These are phyloP conservation scores for Misopates orontium DNA, from an alignment of 257 asterid genomes.

Conservation along the genomic window DNA sequence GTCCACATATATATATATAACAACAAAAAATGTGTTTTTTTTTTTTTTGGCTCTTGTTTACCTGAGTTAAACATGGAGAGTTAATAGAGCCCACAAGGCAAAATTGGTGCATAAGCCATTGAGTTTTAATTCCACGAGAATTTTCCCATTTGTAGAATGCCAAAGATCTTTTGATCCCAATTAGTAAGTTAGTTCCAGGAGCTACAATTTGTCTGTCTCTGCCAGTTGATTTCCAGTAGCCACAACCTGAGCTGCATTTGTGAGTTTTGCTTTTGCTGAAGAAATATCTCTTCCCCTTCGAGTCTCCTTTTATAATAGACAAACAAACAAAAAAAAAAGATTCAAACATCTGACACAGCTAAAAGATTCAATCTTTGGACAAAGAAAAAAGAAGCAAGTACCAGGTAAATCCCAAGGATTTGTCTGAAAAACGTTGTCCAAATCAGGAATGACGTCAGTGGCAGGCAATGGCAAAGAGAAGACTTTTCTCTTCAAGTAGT, in stretches of 20 bases:
- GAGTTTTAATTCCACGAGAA: slow-evolving; percentile 29
- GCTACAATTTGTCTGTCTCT: slow-evolving; percentile 36
- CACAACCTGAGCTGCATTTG: slow-evolving; percentile 34
- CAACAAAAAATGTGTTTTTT: background rate
- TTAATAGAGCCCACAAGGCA: slow-evolving; percentile 35
- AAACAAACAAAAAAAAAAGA: background rate
- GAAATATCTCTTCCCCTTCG: background rate
- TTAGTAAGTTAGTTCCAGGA: slow-evolving; percentile 19
- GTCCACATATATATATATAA: too few relatives aligned
- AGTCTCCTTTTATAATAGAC: background rate
- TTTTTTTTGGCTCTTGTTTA: too few relatives aligned
- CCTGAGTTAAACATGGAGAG: slow-evolving; percentile 35
- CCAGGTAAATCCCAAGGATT: slow-evolving; percentile 63
- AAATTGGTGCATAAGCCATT: slow-evolving; percentile 49
- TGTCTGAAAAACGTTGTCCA: slow-evolving; percentile 35
- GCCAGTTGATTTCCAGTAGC: slow-evolving; percentile 50
- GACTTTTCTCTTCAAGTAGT: slow-evolving; percentile 51
- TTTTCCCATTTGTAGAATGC: slow-evolving; percentile 35
- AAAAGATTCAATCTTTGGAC: background rate
- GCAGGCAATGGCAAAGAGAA: slow-evolving; percentile 48
- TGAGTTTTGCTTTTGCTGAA: slow-evolving; percentile 27
- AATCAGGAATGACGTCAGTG: slow-evolving; percentile 40
- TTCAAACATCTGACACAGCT: background rate
- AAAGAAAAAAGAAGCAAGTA: background rate
- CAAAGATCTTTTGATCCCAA: slow-evolving; percentile 41